phyloP scores from a whole-genome alignment of 1,284 basidiomycete species.

The Ganoderma sinense region DNA sequence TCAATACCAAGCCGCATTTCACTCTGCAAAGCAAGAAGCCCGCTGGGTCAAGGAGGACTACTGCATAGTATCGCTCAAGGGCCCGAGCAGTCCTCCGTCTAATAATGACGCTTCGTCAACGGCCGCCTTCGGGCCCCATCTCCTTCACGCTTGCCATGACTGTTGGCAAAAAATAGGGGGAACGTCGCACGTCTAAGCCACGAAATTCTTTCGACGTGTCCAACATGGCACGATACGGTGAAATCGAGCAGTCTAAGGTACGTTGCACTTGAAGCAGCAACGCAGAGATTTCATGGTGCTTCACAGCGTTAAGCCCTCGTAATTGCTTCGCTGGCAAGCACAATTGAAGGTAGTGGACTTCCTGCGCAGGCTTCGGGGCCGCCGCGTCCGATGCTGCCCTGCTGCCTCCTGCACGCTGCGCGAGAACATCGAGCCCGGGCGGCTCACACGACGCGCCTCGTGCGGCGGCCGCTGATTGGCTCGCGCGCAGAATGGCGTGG shows the following conservation, averaged over 20 bases:
- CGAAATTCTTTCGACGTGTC: neutral
- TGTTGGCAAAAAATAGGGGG: neutral
- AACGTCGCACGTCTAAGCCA: neutral
- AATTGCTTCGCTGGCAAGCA: neutral
- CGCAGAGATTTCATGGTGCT: neutral
- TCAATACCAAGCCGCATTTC: too few relatives aligned
- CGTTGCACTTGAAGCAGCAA: neutral
- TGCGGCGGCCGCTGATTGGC: constrained; percentile 7
- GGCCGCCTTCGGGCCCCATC: neutral
- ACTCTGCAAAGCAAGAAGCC: too few relatives aligned
- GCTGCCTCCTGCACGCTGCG: neutral
- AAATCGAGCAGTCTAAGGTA: neutral
- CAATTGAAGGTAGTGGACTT: neutral
- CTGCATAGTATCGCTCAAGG: too few relatives aligned
- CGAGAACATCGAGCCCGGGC: neutral
- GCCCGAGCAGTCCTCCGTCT: neutral
- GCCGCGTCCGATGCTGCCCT: neutral
- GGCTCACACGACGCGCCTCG: neutral
- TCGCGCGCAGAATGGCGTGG: constrained; percentile 3
- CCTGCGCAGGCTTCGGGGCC: neutral
- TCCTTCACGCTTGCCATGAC: neutral
- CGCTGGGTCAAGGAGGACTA: too few relatives aligned
- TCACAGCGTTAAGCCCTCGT: neutral
- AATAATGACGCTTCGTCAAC: neutral
- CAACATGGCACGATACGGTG: neutral